Evolutionary conservation across 176 grass and related monocot species (phyloP), one percentile per base, ranked within the genome.

Genomic region (Poa pratensis): DNA sequence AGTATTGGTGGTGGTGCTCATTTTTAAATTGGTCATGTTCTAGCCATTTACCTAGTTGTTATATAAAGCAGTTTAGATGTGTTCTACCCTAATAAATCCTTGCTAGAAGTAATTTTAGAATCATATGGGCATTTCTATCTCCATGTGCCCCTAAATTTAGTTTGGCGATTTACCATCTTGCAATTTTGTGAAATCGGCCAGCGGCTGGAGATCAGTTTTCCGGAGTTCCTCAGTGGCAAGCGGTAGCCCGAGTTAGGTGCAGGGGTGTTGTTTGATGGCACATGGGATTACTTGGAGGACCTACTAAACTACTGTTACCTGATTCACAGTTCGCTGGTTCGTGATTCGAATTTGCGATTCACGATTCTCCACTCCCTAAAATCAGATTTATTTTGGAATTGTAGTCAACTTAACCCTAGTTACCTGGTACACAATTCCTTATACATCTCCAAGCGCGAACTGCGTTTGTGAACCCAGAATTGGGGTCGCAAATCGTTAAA

Each of bases 1-100:
- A 84, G 84, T 82, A 14, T 80, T 11, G 26, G 62, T 78, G 53
- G 51, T 63, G 62, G 22, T 72, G 19, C 27, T 62, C 22, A 43
- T 75, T 16, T 46, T 50, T 23, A 59, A 9, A 11, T 23, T 59
- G 20, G 20, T 59, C 20, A 59, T 17, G 14, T 52, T 53, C 2
- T 23, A 48, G 24, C 37, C 49, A 42, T 85, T 85, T 84, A 20
- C 66, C 23, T 46, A 80, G 65, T 50, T 57, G 52, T 50, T 57
- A 26, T 43, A 35, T 43, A 23, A 54, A 42, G 22, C 10, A 34
- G 6, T 75, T 20, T 83, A 9, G 15, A 8, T 71, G 14, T 18
- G 37, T 34, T 59, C 17, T 46, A 78, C 17, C 6, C 12, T 69
- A 45, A 16, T 78, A 22, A 30, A 55, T 77, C 76, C 42, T 70